Conservation (phyloP, 2,329 filamentous ascomycete genomes). For the Botrytis elliptica region DNA sequence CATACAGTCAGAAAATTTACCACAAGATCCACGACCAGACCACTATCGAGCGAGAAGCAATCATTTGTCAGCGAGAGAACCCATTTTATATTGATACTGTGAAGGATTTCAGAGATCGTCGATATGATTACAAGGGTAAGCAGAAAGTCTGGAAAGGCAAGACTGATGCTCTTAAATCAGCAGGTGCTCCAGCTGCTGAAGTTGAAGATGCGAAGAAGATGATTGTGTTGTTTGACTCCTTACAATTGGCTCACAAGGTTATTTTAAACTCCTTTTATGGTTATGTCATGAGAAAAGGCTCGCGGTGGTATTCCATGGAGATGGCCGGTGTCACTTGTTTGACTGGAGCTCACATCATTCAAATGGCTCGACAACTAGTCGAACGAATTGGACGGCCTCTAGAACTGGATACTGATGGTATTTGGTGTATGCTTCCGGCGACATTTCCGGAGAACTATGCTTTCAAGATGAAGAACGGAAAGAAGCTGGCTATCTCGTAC, state of each 20-base stretch:
- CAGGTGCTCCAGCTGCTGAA: conserved; percentile 72
- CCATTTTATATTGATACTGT: conserved; percentile 98
- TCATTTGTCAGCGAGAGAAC: conserved; percentile 97
- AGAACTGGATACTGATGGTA: conserved; percentile 96
- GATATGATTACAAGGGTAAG: conserved; percentile 97
- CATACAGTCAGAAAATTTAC: conserved; percentile 98
- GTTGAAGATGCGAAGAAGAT: conserved; percentile 97
- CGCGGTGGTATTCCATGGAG: conserved; percentile 98
- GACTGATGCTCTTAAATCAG: conserved; percentile 78
- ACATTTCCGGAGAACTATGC: conserved; percentile 95
- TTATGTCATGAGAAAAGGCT: conserved; percentile 99
- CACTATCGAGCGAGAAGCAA: conserved; percentile 89
- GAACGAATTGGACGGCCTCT: conserved; percentile 90
- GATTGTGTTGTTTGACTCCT: conserved; percentile 92
- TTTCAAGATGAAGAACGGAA: conserved; percentile 92
- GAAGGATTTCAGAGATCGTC: conserved; percentile 89
- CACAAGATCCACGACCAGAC: conserved; percentile 97
- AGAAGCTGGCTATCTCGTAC: conserved; percentile 95
- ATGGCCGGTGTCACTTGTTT: conserved; percentile 99
- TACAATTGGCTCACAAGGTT: conserved; percentile 97
- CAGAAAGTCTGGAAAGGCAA: conserved; percentile 99
- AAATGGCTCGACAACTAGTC: conserved; percentile 89
- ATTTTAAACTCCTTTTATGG: conserved; percentile 99
- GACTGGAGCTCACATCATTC: conserved; percentile 94
- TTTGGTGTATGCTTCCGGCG: conserved; percentile 98